These are phyloP conservation scores for Piromyces sp. DNA, from an alignment of 192 early-diverging fungal genomes.

Conservation along the genomic window DNA sequence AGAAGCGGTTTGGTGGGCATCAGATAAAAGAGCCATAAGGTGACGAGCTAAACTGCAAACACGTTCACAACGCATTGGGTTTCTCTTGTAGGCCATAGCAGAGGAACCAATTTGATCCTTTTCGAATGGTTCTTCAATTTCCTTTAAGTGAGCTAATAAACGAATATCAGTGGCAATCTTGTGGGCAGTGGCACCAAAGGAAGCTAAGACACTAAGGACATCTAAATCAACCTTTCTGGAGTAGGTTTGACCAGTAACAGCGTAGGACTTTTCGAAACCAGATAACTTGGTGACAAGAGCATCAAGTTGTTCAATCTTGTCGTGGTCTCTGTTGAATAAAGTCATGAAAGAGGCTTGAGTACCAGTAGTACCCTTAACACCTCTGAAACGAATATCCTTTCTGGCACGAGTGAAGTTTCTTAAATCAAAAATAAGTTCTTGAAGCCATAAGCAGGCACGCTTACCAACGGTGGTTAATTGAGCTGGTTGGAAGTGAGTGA, in stretches of 20 bases:
- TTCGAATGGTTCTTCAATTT: constrained; percentile 97
- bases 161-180: constrained; percentile 94
- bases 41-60: constrained; percentile 90
- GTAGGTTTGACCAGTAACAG: constrained; percentile 94
- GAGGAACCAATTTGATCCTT: constrained; percentile 94
- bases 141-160: constrained; percentile 87
- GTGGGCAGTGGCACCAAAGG: constrained; percentile 90
- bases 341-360: constrained; percentile 95
- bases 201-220: constrained; percentile 61
- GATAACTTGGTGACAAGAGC: constrained; percentile 71
- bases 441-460: constrained; percentile 87
- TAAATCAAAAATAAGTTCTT: constrained; percentile 90
- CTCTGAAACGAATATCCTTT: constrained; percentile 77
- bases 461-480: constrained; percentile 97
- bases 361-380: constrained; percentile 96
- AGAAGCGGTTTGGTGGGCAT: constrained; percentile 74
- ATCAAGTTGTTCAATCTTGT: constrained; percentile 84
- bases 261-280: constrained; percentile 69
- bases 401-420: constrained; percentile 79
- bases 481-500: constrained; percentile 98
- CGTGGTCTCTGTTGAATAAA: constrained; percentile 83
- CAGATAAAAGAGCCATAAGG: constrained; percentile 73
- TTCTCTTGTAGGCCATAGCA: constrained; percentile 99
- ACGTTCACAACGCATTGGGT: constrained; percentile 97
- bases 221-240: constrained; percentile 95